Percentiles rank a stretch among this genome's conserved stretches.
Evolutionary conservation across 176 grass and related monocot genomes (phyloP).

Genomic region (Cocos nucifera): DNA sequence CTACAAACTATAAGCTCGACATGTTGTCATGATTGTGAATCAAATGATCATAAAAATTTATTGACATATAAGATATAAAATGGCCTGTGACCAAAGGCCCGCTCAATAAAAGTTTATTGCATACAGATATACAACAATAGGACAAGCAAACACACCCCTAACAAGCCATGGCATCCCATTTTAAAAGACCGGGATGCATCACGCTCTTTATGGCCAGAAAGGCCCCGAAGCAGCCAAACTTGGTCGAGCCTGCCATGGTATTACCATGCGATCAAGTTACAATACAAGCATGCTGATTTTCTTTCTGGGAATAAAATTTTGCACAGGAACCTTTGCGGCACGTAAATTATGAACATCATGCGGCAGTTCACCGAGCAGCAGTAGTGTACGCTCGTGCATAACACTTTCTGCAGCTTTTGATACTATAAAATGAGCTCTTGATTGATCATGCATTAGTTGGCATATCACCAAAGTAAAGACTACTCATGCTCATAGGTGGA

Average conservation of each 20-base stretch:
- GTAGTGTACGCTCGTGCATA: too few species aligned
- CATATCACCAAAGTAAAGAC: not conserved
- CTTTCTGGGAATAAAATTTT: not conserved
- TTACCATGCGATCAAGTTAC: not conserved
- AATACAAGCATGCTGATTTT: not conserved
- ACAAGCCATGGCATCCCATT: not conserved
- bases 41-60: too few species aligned
- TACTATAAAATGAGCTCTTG: not conserved
- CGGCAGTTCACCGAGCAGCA: too few species aligned
- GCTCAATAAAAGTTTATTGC: not conserved
- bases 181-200: constrained; percentile 11
- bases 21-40: too few species aligned
- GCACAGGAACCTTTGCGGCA: too few species aligned
- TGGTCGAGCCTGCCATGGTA: not conserved
- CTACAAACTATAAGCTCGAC: too few species aligned
- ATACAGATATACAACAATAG: not conserved
- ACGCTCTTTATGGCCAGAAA: not conserved
- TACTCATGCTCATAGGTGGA: constrained; percentile 11
- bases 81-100: not conserved
- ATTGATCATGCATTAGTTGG: not conserved
- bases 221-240: not conserved
- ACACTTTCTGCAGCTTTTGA: not conserved
- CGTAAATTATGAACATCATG: too few species aligned
- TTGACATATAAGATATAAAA: not conserved
- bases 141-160: not conserved